Conservation (phyloP, 1,139 yeast genomes). For the Geotrichum carabidarum region DNA sequence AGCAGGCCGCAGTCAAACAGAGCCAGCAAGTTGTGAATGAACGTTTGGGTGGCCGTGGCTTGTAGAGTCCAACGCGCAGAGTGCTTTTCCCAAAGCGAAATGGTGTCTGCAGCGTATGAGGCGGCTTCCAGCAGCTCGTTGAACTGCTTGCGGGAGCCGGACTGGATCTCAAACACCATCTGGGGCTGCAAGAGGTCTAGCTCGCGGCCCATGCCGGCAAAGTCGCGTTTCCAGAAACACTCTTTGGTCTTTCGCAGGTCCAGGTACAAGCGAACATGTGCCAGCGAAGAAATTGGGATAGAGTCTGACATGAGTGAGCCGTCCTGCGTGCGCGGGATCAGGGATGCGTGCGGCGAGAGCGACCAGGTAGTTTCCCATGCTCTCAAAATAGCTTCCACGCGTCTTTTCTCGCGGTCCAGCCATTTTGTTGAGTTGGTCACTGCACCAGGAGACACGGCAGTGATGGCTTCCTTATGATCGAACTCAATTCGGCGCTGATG, state of each 20-base stretch:
- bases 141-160: constrained; percentile 24
- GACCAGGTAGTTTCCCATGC: constrained; percentile 43
- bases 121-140: constrained; percentile 38
- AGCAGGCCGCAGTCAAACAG: constrained; percentile 39
- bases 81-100: constrained; percentile 41
- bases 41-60: constrained; percentile 36
- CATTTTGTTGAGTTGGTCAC: constrained; percentile 20
- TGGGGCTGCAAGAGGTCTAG: constrained; percentile 28
- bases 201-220: constrained; percentile 35
- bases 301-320: constrained; percentile 42
- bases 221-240: constrained; percentile 39
- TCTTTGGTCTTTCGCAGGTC: constrained; percentile 36
- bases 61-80: constrained; percentile 35
- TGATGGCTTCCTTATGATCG: constrained; percentile 16
- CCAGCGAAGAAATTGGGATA: constrained; percentile 39
- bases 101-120: constrained; percentile 39
- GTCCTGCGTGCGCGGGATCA: constrained; percentile 35
- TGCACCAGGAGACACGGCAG: neutral
- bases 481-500: constrained; percentile 36
- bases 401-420: constrained; percentile 27
- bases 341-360: constrained; percentile 38
- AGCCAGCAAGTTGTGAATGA: constrained; percentile 37
- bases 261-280: constrained; percentile 37
- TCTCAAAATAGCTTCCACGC: constrained; percentile 31
- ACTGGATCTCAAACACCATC: constrained; percentile 22